Percentiles rank a stretch among this genome's conserved stretches.
phyloP scores from a whole-genome alignment of 768 basidiomycete genomes.

The Mycena haematopus region DNA sequence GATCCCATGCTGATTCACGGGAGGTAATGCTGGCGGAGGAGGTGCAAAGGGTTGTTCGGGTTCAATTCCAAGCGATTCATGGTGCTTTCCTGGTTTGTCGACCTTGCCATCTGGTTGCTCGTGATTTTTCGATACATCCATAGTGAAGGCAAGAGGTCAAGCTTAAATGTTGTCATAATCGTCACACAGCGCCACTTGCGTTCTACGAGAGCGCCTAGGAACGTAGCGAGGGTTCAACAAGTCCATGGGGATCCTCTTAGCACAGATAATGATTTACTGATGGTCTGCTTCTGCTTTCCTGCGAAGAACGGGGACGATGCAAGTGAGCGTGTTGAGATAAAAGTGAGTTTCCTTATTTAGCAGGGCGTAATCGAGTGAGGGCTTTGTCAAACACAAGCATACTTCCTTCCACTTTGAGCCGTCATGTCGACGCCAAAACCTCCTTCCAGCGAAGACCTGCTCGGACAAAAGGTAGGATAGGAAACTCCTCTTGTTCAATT shows the following conservation, averaged over 20 bases:
- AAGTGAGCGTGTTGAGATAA: too few relatives aligned
- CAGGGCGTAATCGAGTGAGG: not conserved
- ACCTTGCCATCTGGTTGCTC: not conserved
- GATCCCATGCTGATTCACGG: conserved; percentile 4
- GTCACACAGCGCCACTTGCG: conserved; percentile 11
- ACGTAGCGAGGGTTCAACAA: not conserved
- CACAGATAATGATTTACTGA: too few relatives aligned
- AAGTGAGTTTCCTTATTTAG: not conserved
- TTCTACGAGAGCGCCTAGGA: conserved; percentile 1
- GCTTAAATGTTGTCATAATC: not conserved
- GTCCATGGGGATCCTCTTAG: not conserved
- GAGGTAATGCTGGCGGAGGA: not conserved
- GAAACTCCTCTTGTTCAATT: not conserved
- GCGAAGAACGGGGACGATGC: too few relatives aligned
- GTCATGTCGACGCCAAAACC: conserved; percentile 64
- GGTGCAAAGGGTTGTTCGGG: too few relatives aligned
- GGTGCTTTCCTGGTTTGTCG: not conserved
- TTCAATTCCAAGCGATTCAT: too few relatives aligned
- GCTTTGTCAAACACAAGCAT: not conserved
- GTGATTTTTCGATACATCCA: conserved; percentile 10
- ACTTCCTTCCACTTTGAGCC: conserved; percentile 7
- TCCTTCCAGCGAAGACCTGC: conserved; percentile 86
- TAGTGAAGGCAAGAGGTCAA: conserved; percentile 13
- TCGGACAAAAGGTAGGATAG: conserved; percentile 82
- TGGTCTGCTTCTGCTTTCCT: too few relatives aligned